Conservation (phyloP, 306 rosid genomes). For the Trifolium repens region DNA sequence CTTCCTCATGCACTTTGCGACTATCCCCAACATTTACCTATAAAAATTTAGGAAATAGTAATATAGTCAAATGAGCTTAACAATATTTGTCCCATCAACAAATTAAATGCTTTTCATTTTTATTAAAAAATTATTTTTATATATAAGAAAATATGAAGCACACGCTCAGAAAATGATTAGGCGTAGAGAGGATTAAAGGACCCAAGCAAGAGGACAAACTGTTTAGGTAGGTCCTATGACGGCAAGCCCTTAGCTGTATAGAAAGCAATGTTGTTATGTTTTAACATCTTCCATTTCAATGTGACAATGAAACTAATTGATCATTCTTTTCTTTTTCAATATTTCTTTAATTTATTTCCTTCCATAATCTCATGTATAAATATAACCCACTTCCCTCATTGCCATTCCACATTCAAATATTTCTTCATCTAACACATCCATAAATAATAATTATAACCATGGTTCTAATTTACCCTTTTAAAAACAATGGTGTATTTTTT, state of each 20-base stretch:
- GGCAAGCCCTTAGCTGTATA: slow-evolving; percentile 77
- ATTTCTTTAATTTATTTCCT: background rate
- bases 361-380: slow-evolving; percentile 39
- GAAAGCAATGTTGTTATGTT: slow-evolving; percentile 56
- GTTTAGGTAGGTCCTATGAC: slow-evolving; percentile 66
- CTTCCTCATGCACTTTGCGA: too few species aligned
- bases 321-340: background rate
- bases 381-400: slow-evolving; percentile 29
- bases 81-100: slow-evolving; percentile 6
- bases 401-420: slow-evolving; percentile 37
- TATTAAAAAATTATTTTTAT: background rate
- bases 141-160: background rate
- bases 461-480: slow-evolving; percentile 43
- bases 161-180: slow-evolving; percentile 44
- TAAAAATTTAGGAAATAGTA: too few species aligned
- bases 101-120: background rate
- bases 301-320: slow-evolving; percentile 12
- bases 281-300: slow-evolving; percentile 47
- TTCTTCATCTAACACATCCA: background rate
- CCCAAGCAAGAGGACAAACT: slow-evolving; percentile 35
- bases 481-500: slow-evolving; percentile 7
- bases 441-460: slow-evolving; percentile 9
- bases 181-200: slow-evolving; percentile 9
- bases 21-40: too few species aligned
- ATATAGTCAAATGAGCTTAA: background rate